Evolutionary conservation across 139 green algal species (phyloP).

Genomic region (Eudorina sp.): DNA sequence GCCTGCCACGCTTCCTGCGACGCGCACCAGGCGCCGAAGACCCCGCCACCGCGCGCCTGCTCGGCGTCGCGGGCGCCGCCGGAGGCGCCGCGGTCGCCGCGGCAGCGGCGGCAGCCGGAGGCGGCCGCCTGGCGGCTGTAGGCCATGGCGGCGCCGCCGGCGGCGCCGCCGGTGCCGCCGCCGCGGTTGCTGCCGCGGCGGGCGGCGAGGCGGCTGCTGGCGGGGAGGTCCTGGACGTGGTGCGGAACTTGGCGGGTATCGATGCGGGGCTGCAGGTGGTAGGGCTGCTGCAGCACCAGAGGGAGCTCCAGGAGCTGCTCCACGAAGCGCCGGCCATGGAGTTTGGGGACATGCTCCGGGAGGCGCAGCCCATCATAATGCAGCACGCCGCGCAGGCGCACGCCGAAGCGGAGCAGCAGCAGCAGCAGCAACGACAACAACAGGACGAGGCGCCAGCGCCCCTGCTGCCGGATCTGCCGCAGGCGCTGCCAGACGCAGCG

Average conservation of each 20-base stretch:
- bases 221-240: slow-evolving; percentile 1
- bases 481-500: not conserved
- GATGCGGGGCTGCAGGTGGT: slow-evolving; percentile 43
- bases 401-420: not conserved
- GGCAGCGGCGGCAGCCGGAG: not conserved
- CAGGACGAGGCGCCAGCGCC: not conserved
- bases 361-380: slow-evolving; percentile 21
- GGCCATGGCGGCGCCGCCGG: too few species aligned
- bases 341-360: slow-evolving; percentile 17
- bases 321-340: slow-evolving; percentile 43
- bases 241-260: not conserved
- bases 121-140: not conserved
- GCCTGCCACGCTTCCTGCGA: slow-evolving; percentile 30
- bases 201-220: not conserved
- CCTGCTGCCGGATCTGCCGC: not conserved
- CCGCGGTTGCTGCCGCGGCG: not conserved
- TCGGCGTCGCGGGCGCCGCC: not conserved
- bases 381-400: not conserved
- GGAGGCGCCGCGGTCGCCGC: not conserved
- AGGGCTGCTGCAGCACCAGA: slow-evolving; percentile 54
- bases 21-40: not conserved
- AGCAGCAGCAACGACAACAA: not conserved
- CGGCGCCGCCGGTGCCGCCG: not conserved
- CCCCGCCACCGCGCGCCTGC: not conserved
- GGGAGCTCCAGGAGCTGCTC: slow-evolving; percentile 59